Conservation (phyloP, 768 basidiomycete species). For the Tricholomella constricta region DNA sequence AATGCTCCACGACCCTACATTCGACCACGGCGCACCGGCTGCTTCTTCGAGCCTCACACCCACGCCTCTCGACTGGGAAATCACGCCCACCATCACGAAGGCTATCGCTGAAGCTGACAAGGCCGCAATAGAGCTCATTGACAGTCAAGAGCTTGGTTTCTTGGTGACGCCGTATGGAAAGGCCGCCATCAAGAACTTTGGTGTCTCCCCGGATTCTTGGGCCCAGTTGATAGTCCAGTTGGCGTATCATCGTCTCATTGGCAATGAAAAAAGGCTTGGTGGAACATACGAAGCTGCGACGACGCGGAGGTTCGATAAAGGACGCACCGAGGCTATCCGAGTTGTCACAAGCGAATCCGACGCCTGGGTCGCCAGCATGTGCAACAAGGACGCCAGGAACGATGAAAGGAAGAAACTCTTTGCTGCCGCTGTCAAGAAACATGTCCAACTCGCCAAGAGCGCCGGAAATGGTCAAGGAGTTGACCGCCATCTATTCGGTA, state of each 20-base stretch:
- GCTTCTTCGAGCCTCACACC: constrained; percentile 34
- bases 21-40: constrained; percentile 56
- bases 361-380: constrained; percentile 77
- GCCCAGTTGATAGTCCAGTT: constrained; percentile 91
- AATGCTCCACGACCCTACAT: constrained; percentile 57
- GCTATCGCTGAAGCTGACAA: constrained; percentile 61
- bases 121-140: constrained; percentile 58
- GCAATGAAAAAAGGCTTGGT: constrained; percentile 55
- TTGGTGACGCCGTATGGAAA: constrained; percentile 81
- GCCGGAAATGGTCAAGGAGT: constrained; percentile 74
- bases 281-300: constrained; percentile 95
- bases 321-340: constrained; percentile 92
- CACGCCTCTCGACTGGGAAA: constrained; percentile 62
- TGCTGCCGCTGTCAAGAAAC: constrained; percentile 60
- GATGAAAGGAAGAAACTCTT: constrained; percentile 57
- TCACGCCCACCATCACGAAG: constrained; percentile 44
- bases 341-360: constrained; percentile 78
- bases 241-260: constrained; percentile 76
- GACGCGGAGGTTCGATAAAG: constrained; percentile 86
- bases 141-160: constrained; percentile 64
- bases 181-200: constrained; percentile 79
- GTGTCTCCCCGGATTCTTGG: constrained; percentile 94
- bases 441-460: constrained; percentile 63
- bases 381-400: constrained; percentile 41
- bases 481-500: constrained; percentile 87